A percentile compares a stretch with the other conserved stretches of the same genome.
phyloP scores from a whole-genome alignment of 306 rosid species.

The Malus fusca region DNA sequence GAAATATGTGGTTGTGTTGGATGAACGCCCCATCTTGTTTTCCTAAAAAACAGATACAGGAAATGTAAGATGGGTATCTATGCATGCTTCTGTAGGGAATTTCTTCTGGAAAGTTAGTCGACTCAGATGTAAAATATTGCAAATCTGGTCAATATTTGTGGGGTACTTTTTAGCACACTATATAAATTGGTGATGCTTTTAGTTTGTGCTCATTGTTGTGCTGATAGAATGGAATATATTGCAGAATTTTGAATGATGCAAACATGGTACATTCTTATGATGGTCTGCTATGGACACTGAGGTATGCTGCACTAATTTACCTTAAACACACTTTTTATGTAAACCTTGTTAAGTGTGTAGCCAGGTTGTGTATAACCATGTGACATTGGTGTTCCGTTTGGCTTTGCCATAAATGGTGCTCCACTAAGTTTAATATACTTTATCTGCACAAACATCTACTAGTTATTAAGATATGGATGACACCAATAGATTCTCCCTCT shows the following conservation, averaged over 20 bases:
- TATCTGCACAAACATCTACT: neutral
- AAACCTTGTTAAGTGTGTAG: conserved; percentile 4
- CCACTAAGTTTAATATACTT: neutral
- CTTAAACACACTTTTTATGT: conserved; percentile 4
- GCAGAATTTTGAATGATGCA: conserved; percentile 85
- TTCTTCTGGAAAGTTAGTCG: neutral
- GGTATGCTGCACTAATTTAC: conserved; percentile 43
- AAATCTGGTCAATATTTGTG: neutral
- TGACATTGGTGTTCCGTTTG: neutral
- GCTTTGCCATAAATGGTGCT: neutral
- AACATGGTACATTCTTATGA: conserved; percentile 69
- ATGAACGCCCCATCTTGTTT: neutral
- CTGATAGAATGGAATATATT: conserved; percentile 27
- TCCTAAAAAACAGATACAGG: neutral
- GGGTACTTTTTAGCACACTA: neutral
- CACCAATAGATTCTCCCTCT: conserved; percentile 1
- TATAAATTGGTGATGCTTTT: neutral
- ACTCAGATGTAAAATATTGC: conserved; percentile 9
- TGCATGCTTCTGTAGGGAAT: conserved; percentile 4
- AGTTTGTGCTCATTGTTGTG: conserved; percentile 2
- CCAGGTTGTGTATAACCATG: neutral
- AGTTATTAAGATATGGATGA: neutral
- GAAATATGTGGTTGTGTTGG: neutral
- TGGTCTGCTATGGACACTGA: conserved; percentile 81
- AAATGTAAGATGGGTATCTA: neutral